phyloP scores from a whole-genome alignment of 108 stramenopile genomes.

The Cyclostephanos tholiformis region DNA sequence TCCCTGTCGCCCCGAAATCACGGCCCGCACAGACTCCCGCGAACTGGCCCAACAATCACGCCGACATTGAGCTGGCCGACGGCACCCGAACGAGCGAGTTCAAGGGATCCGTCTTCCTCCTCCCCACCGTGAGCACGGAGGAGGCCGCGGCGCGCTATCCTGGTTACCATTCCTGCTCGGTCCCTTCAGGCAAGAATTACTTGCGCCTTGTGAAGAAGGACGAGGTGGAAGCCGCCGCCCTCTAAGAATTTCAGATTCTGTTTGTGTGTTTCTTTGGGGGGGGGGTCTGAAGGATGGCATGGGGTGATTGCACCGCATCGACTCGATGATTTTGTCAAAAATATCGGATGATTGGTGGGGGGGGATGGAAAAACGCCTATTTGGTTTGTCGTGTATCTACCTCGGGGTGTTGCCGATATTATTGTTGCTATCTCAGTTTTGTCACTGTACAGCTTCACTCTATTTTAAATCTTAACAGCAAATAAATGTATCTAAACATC shows the following conservation, averaged over 20 bases:
- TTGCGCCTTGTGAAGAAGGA: slow-evolving; percentile 64
- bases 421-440: no score
- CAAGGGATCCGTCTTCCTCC: slow-evolving; percentile 67
- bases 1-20: no score
- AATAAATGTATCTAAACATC: no score
- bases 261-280: neutral
- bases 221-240: slow-evolving; percentile 29
- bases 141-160: slow-evolving; percentile 61
- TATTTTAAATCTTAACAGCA: no score
- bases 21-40: slow-evolving; percentile 49
- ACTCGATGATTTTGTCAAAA: no score
- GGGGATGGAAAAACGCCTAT: no score
- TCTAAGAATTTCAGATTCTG: neutral
- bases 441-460: no score
- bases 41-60: slow-evolving; percentile 77
- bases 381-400: no score
- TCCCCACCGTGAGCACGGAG: slow-evolving; percentile 61
- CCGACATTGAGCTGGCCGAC: slow-evolving; percentile 49
- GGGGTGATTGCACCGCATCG: no score
- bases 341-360: no score
- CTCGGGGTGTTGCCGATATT: no score
- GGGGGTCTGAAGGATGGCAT: no score
- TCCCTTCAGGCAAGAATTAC: slow-evolving; percentile 61
- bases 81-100: slow-evolving; percentile 52
- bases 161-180: slow-evolving; percentile 60